phyloP scores from a whole-genome alignment of 192 early-diverging fungal genomes.

The Rhizophlyctis rosea region DNA sequence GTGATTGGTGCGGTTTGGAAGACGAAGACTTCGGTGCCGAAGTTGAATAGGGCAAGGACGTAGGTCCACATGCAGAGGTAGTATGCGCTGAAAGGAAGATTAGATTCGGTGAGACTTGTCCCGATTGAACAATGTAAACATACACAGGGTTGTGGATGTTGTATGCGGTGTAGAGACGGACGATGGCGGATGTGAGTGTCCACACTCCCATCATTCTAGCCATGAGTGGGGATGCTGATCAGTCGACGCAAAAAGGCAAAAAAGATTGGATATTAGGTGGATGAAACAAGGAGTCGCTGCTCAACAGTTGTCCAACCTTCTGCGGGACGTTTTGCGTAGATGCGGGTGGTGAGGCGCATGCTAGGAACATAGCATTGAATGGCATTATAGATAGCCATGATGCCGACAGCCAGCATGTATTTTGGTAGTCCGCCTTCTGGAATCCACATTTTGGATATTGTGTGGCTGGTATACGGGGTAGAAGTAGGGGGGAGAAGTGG shows the following conservation, averaged over 20 bases:
- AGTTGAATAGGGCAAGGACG: slow-evolving; percentile 33
- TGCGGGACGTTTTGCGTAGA: slow-evolving; percentile 68
- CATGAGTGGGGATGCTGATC: slow-evolving; percentile 71
- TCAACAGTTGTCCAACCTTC: slow-evolving; percentile 59
- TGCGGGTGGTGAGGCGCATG: slow-evolving; percentile 66
- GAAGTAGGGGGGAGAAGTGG: too few species aligned
- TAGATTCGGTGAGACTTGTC: not conserved
- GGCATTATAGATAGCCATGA: slow-evolving; percentile 78
- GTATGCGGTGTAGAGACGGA: slow-evolving; percentile 84
- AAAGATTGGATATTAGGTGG: too few species aligned
- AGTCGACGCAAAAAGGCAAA: not conserved
- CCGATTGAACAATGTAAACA: slow-evolving; percentile 14
- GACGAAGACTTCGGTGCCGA: slow-evolving; percentile 43
- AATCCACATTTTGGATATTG: slow-evolving; percentile 17
- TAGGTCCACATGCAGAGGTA: slow-evolving; percentile 41
- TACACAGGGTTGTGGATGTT: slow-evolving; percentile 71
- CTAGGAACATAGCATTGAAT: slow-evolving; percentile 76
- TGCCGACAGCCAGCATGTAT: slow-evolving; percentile 72
- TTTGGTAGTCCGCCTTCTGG: slow-evolving; percentile 46
- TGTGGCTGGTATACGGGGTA: not conserved
- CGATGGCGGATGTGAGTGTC: slow-evolving; percentile 76
- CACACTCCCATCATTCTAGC: slow-evolving; percentile 84
- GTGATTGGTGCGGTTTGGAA: slow-evolving; percentile 44
- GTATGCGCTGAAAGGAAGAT: slow-evolving; percentile 27
- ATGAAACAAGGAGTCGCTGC: too few species aligned